Evolutionary conservation across 495 filamentous ascomycete genomes (phyloP).

Genomic region (Talaromyces liani): DNA sequence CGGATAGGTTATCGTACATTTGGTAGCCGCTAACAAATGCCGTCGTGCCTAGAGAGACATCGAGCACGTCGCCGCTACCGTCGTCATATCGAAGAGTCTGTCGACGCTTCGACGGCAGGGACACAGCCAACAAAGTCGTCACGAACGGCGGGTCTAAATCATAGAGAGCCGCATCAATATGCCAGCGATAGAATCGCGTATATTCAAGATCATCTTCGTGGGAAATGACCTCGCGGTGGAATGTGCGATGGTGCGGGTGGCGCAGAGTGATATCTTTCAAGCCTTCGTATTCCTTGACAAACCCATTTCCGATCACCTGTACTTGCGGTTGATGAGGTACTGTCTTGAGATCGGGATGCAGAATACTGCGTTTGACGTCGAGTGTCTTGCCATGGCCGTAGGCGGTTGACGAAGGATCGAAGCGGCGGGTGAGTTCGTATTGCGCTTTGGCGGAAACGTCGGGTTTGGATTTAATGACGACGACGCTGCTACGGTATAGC

Average conservation of each 20-base stretch:
- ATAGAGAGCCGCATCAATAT: constrained; percentile 72
- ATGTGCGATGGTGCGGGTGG: constrained; percentile 68
- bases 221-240: constrained; percentile 58
- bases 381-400: constrained; percentile 70
- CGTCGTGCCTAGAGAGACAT: constrained; percentile 67
- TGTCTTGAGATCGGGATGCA: constrained; percentile 72
- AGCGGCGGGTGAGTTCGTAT: constrained; percentile 61
- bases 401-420: constrained; percentile 53
- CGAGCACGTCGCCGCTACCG: constrained; percentile 56
- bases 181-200: constrained; percentile 72
- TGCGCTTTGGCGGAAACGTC: constrained; percentile 57
- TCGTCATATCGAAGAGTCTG: constrained; percentile 67
- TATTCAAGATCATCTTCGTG: constrained; percentile 55
- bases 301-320: constrained; percentile 69
- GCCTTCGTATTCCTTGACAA: constrained; percentile 57
- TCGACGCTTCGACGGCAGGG: constrained; percentile 54
- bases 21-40: constrained; percentile 62
- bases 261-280: constrained; percentile 56
- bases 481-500: constrained; percentile 55
- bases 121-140: constrained; percentile 61
- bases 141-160: constrained; percentile 61
- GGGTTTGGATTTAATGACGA: constrained; percentile 61
- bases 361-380: constrained; percentile 58
- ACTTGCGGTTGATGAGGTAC: constrained; percentile 73
- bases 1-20: constrained; percentile 56